Conservation (phyloP, 2,329 filamentous ascomycete species). For the Neopestalotiopsis sp. region DNA sequence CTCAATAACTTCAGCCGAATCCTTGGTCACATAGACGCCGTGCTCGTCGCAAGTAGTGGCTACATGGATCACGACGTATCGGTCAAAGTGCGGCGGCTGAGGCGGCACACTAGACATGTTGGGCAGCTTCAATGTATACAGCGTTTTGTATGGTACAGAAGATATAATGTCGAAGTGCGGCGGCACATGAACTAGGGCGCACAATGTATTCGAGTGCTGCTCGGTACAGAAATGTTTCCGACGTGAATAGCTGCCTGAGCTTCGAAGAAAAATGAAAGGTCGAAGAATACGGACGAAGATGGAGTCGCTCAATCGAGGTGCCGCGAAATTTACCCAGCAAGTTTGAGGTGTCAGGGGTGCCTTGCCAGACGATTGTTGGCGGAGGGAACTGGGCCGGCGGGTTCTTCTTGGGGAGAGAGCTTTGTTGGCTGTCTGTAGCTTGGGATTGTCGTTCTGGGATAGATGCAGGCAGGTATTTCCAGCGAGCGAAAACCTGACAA, state of each 20-base stretch:
- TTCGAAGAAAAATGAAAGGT: slow-evolving; percentile 14
- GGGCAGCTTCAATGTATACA: slow-evolving; percentile 19
- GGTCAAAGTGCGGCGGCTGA: slow-evolving; percentile 79
- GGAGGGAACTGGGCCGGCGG: slow-evolving; percentile 11
- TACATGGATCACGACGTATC: slow-evolving; percentile 97
- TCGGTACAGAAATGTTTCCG: slow-evolving; percentile 13
- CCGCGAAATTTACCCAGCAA: slow-evolving; percentile 13
- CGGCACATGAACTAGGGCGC: not conserved
- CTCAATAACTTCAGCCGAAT: slow-evolving; percentile 99
- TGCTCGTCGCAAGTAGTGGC: slow-evolving; percentile 99
- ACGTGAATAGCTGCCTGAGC: slow-evolving; percentile 18
- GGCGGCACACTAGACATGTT: slow-evolving; percentile 53
- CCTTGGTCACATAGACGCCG: slow-evolving; percentile 98
- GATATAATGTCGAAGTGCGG: slow-evolving; percentile 10
- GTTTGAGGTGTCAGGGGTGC: slow-evolving; percentile 17
- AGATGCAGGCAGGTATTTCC: not conserved
- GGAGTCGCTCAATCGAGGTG: slow-evolving; percentile 14
- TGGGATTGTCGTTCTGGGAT: not conserved
- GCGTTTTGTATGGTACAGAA: slow-evolving; percentile 25
- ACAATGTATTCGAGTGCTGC: not conserved
- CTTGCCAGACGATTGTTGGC: slow-evolving; percentile 12
- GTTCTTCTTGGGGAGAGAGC: slow-evolving; percentile 5
- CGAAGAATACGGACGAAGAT: slow-evolving; percentile 14
- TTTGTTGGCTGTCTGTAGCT: not conserved
- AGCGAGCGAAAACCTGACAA: slow-evolving; percentile 1